Conservation (phyloP, 768 basidiomycete genomes). For the Agaricus blazei region DNA sequence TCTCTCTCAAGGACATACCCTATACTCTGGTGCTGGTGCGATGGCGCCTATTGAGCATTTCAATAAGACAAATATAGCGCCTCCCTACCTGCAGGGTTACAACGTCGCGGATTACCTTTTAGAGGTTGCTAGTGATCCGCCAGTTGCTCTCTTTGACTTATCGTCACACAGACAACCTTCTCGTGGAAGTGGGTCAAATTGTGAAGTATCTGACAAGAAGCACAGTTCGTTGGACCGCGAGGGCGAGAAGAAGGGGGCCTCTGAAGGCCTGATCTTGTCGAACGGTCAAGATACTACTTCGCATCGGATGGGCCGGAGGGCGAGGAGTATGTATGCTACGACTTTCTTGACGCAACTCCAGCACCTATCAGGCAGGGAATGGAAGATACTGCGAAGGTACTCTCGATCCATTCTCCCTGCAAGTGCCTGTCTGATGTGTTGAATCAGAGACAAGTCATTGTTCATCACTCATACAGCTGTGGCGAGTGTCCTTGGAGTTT, state of each 20-base stretch:
- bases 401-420: constrained; percentile 31
- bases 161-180: neutral
- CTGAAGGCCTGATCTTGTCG: constrained; percentile 9
- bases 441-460: constrained; percentile 67
- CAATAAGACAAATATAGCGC: constrained; percentile 33
- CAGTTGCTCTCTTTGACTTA: constrained; percentile 38
- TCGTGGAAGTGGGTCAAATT: neutral
- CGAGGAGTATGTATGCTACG: constrained; percentile 45
- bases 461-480: constrained; percentile 76
- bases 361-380: constrained; percentile 77
- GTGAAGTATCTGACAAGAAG: neutral
- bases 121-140: constrained; percentile 75
- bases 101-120: constrained; percentile 92
- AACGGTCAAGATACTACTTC: constrained; percentile 1
- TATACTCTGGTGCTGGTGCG: constrained; percentile 78
- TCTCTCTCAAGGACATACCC: constrained; percentile 67
- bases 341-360: constrained; percentile 90
- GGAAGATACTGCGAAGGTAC: constrained; percentile 60
- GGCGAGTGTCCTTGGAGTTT: constrained; percentile 73
- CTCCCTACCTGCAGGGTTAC: constrained; percentile 70
- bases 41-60: constrained; percentile 69
- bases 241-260: neutral
- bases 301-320: constrained; percentile 3
- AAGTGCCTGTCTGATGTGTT: neutral
- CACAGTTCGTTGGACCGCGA: neutral